Evolutionary conservation across 2,329 filamentous ascomycete genomes (phyloP), one percentile per base, ranked within the genome.

Genomic region (Penicillium sp.): DNA sequence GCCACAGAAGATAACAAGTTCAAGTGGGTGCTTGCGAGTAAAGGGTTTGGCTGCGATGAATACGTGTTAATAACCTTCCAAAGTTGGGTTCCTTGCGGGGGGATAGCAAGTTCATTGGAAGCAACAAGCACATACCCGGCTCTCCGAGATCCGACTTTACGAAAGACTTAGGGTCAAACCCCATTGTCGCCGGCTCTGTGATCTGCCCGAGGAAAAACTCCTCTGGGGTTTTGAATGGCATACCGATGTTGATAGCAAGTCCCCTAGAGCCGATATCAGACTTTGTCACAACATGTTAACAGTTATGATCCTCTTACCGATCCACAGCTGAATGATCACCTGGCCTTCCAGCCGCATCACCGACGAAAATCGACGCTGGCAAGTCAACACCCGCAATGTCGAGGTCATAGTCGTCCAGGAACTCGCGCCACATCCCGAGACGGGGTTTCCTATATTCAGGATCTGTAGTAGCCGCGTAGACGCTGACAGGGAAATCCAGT

Each of bases 361-460:
- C 94, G 44, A 99, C 87, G 70, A 96, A 97, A 61, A 97, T 80
- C 25, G 90, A 95, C 3, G 80, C 78, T 16, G 82, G 76, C 34
- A 90, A 72, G 71, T 96, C 88, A n/a, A 96, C 75, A 16, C 82
- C 81, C 1, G 69, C 69, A 50, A 79, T 77, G 44, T 82, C 75
- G 1, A 89, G 76, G 46, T 81, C 82, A 62, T 86, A 83, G 65
- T 90, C 87, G 0, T 82, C 75, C 7, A 87, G 69, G 60, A 89
- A 75, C 68, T 87, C 82, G 29, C 81, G 79, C 93, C 94, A 99
- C 90, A 97, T 97, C 21, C 92, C 93, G 2, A 80, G 81, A 39
- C 92, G 82, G 5, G 94, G 94, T 75, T 99, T 99, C 53, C 94
- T 85, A 72, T 87, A 97, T 6, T 84, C 81, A 67, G 97, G 92